Percentiles rank a stretch among this genome's conserved stretches.
Conservation (phyloP, 2,329 filamentous ascomycete genomes). For the Nectriaceae sp. region DNA sequence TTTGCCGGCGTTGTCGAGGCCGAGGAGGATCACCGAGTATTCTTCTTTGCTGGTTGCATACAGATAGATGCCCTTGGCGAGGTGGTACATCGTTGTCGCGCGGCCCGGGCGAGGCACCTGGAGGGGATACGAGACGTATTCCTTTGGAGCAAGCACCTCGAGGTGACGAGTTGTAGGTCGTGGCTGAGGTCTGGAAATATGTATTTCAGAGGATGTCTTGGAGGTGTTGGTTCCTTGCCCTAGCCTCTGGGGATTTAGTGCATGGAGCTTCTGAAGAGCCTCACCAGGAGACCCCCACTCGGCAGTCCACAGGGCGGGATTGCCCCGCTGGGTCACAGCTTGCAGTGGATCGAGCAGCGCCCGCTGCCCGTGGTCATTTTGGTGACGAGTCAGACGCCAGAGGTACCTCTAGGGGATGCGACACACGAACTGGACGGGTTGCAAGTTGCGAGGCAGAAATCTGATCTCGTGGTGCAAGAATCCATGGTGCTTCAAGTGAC, state of each 20-base stretch:
- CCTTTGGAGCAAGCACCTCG: conserved; percentile 9
- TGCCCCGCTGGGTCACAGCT: conserved; percentile 15
- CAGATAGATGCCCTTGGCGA: conserved; percentile 91
- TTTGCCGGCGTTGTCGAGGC: conserved; percentile 97
- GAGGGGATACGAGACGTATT: not conserved
- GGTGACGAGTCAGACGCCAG: no score
- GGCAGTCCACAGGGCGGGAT: conserved; percentile 6
- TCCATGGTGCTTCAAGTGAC: no score
- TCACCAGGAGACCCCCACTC: conserved; percentile 11
- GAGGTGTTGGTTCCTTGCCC: conserved; percentile 3
- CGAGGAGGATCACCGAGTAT: conserved; percentile 95
- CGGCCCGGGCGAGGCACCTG: not conserved
- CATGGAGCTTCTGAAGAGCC: conserved; percentile 19
- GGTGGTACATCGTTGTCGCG: conserved; percentile 76
- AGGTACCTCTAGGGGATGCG: no score
- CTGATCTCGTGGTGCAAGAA: no score
- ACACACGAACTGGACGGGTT: no score
- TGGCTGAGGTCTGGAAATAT: not conserved
- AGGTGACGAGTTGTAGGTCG: not conserved
- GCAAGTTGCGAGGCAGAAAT: no score
- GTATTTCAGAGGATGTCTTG: not conserved
- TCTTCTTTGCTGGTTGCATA: conserved; percentile 98
- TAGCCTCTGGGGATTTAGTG: conserved; percentile 13
- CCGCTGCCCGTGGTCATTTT: no score
- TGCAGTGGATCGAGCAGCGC: no score